Base-by-base conservation (phyloP, 305 asterid species). In the Ilex paraguariensis region DNA sequence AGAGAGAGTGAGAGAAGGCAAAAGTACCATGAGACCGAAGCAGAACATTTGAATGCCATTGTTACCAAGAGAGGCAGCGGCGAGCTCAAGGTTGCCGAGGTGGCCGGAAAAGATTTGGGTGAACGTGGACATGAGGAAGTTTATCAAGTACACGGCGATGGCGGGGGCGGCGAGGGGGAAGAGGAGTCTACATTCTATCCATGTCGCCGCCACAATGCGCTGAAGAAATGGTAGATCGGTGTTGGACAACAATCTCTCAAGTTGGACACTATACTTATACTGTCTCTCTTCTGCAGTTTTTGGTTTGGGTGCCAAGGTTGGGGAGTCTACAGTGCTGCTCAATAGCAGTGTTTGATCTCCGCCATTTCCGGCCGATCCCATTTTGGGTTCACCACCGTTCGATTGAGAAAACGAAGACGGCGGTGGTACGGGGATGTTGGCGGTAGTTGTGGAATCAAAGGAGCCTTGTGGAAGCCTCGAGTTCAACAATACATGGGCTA, bases 71-170 rank as follows among this genome's bases (percentile, higher is more conserved):
- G 73, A 70, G 17, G 64, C 64, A 56, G 73, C 79, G 0, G 75
- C 75, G 21, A 74, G 79, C n/a, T 74, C 73, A 49, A 74, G 75
- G 51, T 69, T 74, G 39, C 79, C 75, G 45, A 74, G 72, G 46
- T 70, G 73, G 33, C 79, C 73, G n/a, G 72, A 51, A 57, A 66
- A 61, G 40, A 74, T 70, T 53, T 74, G 75, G 1, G 79, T 74
- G 16, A 66, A 57, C 52, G 58, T 64, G 5, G 70, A 64, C 75
- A 74, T 69, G 46, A 66, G 39, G 28, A 52, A 74, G 8, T 70
- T 69, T 31, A 69, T 64, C 66, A 74, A 44, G 63, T 69, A 69
- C 3, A 70, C 73, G 13, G 66, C 54, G 1, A 61, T 58, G 1
- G 79, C 79, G 6, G 79, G 79, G 13, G 70, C 75, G 14, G 73